Conservation (phyloP, 2,329 filamentous ascomycete genomes). For the Alternaria rosae region DNA sequence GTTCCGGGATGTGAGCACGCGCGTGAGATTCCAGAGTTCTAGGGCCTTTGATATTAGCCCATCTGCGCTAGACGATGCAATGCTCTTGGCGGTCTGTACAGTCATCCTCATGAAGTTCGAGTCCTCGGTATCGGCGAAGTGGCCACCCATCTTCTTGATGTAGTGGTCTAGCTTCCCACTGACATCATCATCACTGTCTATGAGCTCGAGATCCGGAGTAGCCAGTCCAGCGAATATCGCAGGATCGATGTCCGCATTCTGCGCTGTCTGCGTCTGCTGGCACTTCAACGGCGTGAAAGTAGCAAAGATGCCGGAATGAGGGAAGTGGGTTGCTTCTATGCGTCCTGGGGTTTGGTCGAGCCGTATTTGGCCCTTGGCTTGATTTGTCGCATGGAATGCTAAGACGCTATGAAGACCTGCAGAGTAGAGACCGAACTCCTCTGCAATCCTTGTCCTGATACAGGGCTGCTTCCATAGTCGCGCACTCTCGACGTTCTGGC, state of each 20-base stretch:
- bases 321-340: conserved; percentile 62
- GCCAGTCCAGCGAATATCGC: conserved; percentile 40
- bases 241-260: conserved; percentile 47
- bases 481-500: conserved; percentile 66
- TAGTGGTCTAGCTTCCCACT: conserved; percentile 62
- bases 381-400: conserved; percentile 60
- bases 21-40: conserved; percentile 65
- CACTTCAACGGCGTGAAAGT: conserved; percentile 57
- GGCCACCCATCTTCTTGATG: conserved; percentile 57
- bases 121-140: conserved; percentile 58
- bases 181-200: conserved; percentile 61
- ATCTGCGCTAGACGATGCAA: conserved; percentile 49
- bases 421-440: conserved; percentile 66
- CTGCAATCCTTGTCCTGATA: conserved; percentile 64
- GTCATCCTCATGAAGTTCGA: conserved; percentile 62
- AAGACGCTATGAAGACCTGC: conserved; percentile 61
- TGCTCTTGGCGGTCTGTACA: conserved; percentile 45
- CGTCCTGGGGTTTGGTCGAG: conserved; percentile 59
- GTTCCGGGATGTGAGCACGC: conserved; percentile 60
- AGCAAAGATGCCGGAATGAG: conserved; percentile 56
- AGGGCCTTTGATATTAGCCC: conserved; percentile 59
- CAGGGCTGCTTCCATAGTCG: conserved; percentile 68
- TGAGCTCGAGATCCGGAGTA: conserved; percentile 54
- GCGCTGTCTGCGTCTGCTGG: conserved; percentile 31
- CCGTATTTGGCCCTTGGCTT: conserved; percentile 57